Percentiles rank a stretch among this genome's conserved stretches.
Evolutionary conservation across 2,329 filamentous ascomycete species (phyloP).

Genomic region (Aspergillus flavus): DNA sequence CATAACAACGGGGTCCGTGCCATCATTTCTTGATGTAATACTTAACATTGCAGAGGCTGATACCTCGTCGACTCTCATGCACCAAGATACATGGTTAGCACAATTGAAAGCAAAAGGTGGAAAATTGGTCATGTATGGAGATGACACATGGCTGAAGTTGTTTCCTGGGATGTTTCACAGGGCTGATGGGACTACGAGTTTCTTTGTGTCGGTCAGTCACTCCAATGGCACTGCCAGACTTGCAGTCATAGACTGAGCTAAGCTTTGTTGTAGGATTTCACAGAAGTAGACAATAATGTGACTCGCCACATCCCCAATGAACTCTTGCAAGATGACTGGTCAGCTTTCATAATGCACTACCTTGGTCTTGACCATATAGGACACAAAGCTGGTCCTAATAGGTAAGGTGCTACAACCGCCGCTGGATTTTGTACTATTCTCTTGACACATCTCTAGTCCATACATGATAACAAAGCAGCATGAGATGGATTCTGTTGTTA

Average conservation of each 20-base stretch:
- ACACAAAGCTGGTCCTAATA: conserved; percentile 88
- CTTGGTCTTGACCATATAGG: conserved; percentile 96
- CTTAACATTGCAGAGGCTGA: conserved; percentile 95
- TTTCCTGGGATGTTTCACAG: conserved; percentile 88
- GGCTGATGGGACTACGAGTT: conserved; percentile 91
- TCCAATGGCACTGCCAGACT: background rate
- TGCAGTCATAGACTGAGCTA: conserved; percentile 17
- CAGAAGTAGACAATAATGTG: conserved; percentile 96
- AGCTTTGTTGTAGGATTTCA: conserved; percentile 72
- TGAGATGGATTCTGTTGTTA: conserved; percentile 89
- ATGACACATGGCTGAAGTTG: conserved; percentile 97
- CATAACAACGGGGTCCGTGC: conserved; percentile 96
- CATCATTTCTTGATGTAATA: conserved; percentile 95
- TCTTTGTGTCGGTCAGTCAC: conserved; percentile 86
- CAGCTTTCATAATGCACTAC: conserved; percentile 91
- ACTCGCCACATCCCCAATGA: conserved; percentile 84
- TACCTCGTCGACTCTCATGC: conserved; percentile 80
- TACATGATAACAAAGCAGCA: conserved; percentile 91
- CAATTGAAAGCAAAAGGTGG: conserved; percentile 80
- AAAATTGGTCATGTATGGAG: conserved; percentile 90
- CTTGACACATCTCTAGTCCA: conserved; percentile 55
- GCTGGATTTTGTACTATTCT: background rate
- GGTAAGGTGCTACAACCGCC: conserved; percentile 50
- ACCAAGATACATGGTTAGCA: conserved; percentile 93
- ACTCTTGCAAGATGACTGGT: conserved; percentile 79